phyloP scores from a whole-genome alignment of 495 filamentous ascomycete genomes.

The Mytilinidion resinicola region DNA sequence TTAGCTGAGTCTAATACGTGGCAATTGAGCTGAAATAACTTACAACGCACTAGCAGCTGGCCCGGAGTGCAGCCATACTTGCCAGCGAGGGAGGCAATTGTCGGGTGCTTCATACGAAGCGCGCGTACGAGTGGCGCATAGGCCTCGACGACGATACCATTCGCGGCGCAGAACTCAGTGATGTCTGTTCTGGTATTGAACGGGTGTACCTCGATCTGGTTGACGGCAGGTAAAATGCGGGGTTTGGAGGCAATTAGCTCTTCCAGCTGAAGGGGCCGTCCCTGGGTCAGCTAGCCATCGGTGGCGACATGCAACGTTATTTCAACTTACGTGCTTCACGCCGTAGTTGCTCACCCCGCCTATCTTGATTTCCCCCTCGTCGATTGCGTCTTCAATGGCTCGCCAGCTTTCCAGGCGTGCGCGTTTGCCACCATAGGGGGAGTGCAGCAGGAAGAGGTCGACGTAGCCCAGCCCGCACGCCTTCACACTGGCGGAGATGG shows the following conservation, averaged over 20 bases:
- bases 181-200: slow-evolving; percentile 60
- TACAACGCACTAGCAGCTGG: slow-evolving; percentile 57
- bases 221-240: slow-evolving; percentile 49
- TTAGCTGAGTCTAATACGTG: too few relatives aligned
- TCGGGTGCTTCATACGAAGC: slow-evolving; percentile 49
- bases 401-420: slow-evolving; percentile 57
- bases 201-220: slow-evolving; percentile 66
- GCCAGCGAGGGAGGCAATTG: slow-evolving; percentile 43
- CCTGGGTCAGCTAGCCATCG: not conserved
- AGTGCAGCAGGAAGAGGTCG: slow-evolving; percentile 64
- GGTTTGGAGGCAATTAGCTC: slow-evolving; percentile 55
- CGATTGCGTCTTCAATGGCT: slow-evolving; percentile 60
- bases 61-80: slow-evolving; percentile 56
- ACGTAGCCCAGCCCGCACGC: slow-evolving; percentile 57
- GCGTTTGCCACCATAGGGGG: slow-evolving; percentile 55
- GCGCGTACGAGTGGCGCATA: slow-evolving; percentile 59
- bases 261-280: slow-evolving; percentile 41
- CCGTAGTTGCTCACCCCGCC: slow-evolving; percentile 66
- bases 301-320: not conserved
- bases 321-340: slow-evolving; percentile 51
- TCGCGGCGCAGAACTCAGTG: slow-evolving; percentile 46
- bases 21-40: too few relatives aligned
- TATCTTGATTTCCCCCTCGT: slow-evolving; percentile 51
- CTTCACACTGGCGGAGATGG: slow-evolving; percentile 53
- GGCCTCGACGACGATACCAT: slow-evolving; percentile 56